phyloP scores from a whole-genome alignment of 768 basidiomycete species.

The Pleurotus eryngii region DNA sequence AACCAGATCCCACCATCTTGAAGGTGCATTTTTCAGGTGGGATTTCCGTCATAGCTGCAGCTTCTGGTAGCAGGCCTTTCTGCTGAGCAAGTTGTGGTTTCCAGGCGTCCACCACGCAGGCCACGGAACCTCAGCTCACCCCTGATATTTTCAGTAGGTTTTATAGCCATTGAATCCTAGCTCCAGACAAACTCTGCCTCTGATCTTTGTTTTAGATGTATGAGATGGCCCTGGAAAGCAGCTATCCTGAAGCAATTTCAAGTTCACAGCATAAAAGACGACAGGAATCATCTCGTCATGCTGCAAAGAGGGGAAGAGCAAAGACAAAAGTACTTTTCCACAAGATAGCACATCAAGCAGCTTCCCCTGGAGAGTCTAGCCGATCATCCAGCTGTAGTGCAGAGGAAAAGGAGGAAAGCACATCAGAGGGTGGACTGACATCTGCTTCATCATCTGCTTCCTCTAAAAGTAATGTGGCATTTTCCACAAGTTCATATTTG shows the following conservation, averaged over 20 bases:
- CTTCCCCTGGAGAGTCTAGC: not conserved
- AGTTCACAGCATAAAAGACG: not conserved
- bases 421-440: not conserved
- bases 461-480: not conserved
- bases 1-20: too few relatives aligned
- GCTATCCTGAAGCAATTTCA: not conserved
- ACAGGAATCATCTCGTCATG: not conserved
- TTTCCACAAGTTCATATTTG: not conserved
- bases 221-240: not conserved
- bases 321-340: not conserved
- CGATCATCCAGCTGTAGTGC: not conserved
- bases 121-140: not conserved
- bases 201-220: not conserved
- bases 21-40: too few relatives aligned
- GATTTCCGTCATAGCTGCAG: too few relatives aligned
- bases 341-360: not conserved
- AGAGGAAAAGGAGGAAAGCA: not conserved
- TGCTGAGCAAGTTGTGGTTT: too few relatives aligned
- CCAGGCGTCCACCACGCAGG: too few relatives aligned
- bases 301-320: not conserved
- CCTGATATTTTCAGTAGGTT: not conserved
- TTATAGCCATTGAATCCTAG: constrained; percentile 5
- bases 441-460: not conserved
- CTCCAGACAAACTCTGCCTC: not conserved
- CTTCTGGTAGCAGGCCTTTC: too few relatives aligned